phyloP scores from a whole-genome alignment of 495 filamentous ascomycete genomes.

The Penicillium taxi region DNA sequence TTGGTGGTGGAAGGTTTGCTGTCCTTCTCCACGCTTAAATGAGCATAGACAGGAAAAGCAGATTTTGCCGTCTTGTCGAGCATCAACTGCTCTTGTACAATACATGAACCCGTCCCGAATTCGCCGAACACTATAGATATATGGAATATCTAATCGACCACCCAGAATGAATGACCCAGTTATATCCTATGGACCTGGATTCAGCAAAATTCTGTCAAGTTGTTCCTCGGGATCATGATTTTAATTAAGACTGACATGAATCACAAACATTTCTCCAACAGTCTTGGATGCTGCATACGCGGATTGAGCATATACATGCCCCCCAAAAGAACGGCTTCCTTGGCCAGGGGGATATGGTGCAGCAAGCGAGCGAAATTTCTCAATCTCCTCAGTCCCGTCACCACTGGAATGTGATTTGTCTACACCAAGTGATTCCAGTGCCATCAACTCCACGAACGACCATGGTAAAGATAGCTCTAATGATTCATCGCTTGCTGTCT shows the following conservation, averaged over 20 bases:
- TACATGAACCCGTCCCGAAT: conserved; percentile 50
- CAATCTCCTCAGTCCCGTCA: conserved; percentile 21
- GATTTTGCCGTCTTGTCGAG: conserved; percentile 35
- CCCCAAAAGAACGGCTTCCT: conserved; percentile 45
- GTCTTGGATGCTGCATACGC: conserved; percentile 53
- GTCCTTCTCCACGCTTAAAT: conserved; percentile 48
- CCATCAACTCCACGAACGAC: conserved; percentile 30
- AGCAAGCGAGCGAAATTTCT: conserved; percentile 28
- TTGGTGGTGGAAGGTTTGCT: conserved; percentile 32
- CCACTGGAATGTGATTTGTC: conserved; percentile 2
- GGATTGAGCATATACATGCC: conserved; percentile 61
- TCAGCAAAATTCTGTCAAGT: too few relatives aligned
- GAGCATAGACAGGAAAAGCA: conserved; percentile 56
- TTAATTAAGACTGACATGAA: conserved; percentile 47
- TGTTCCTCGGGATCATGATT: not conserved
- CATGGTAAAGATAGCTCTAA: conserved; percentile 11
- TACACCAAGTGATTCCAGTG: conserved; percentile 21
- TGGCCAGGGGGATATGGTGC: conserved; percentile 26
- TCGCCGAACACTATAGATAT: conserved; percentile 49
- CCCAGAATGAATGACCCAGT: conserved; percentile 59
- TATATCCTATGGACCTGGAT: conserved; percentile 59
- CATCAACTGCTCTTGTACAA: conserved; percentile 53
- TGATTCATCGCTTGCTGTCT: conserved; percentile 4
- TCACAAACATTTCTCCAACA: conserved; percentile 42
- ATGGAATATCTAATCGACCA: conserved; percentile 47